Evolutionary conservation across 2,329 filamentous ascomycete genomes (phyloP).

Genomic region (Botrytis tulipae): DNA sequence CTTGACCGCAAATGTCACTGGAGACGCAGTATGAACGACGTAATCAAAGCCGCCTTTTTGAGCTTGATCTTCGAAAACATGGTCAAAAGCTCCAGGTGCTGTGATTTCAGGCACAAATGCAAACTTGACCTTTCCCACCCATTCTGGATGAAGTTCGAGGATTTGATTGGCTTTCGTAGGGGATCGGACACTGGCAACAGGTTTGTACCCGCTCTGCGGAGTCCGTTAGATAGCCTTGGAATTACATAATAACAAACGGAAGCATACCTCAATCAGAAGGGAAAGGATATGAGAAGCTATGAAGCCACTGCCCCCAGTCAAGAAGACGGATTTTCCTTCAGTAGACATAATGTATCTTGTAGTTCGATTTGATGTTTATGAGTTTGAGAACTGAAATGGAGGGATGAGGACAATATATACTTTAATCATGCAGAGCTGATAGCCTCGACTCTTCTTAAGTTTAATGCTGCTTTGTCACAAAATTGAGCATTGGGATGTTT

Average conservation of each 20-base stretch:
- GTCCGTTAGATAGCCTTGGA: not conserved
- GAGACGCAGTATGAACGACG: slow-evolving; percentile 68
- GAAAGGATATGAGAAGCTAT: slow-evolving; percentile 49
- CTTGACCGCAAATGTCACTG: slow-evolving; percentile 37
- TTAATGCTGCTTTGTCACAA: not conserved
- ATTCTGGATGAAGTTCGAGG: slow-evolving; percentile 40
- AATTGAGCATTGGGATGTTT: not conserved
- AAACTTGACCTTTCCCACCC: slow-evolving; percentile 34
- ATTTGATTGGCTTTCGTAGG: slow-evolving; percentile 45
- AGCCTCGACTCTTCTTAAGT: not conserved
- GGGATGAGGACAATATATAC: not conserved
- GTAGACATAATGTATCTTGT: slow-evolving; percentile 9
- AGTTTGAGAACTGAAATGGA: not conserved
- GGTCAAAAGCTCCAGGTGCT: slow-evolving; percentile 63
- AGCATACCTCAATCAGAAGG: slow-evolving; percentile 33
- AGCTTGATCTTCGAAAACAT: slow-evolving; percentile 39
- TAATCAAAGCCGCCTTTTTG: slow-evolving; percentile 55
- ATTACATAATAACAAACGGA: not conserved
- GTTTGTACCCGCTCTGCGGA: slow-evolving; percentile 20
- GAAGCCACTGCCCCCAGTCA: slow-evolving; percentile 46
- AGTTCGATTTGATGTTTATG: not conserved
- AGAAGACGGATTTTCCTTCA: slow-evolving; percentile 24
- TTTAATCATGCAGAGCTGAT: not conserved
- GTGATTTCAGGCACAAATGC: slow-evolving; percentile 66
- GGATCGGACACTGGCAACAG: slow-evolving; percentile 42